Evolutionary conservation across 106 monocot species (phyloP), one percentile per base, ranked within the genome.

Genomic region (Chionographis japonica): DNA sequence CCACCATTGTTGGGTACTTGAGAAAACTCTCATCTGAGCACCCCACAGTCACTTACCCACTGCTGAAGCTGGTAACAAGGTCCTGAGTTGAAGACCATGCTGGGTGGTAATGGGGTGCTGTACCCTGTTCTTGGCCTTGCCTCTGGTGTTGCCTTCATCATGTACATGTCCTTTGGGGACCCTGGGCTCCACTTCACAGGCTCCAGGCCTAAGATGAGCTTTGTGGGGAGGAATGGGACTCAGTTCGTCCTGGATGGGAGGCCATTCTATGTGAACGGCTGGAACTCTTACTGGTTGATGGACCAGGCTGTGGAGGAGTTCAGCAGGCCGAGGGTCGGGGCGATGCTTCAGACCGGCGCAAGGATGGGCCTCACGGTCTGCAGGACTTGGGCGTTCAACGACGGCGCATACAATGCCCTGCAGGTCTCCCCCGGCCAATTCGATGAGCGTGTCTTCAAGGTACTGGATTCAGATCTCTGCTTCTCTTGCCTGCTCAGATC

Each of bases 231-330:
- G 67, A 85, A 82, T 37, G 86, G 80, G 50, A 76, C 79, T 40
- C 86, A 85, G 40, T 83, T 95, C 40, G 6, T 79, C n/a, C 62
- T 89, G 12, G 92, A 88, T 41, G 89, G 86, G 43, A 76, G 58
- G 38, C 68, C 89, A 13, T 86, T 97, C 69, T 97, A 92, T 59
- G 89, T 92, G 42, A 97, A 92, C 54, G 95, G 95, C 3, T 95
- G 95, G 95, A 95, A 95, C 72, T 95, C 95, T 10, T 95, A 86
- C 69, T 95, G 95, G 95, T 40, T 95, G 50, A 95, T 95, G 92
- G 84, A 78, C 67, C 92, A 86, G 41, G 86, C 91, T 2, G 95
- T 82, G 56, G 89, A 92, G 72, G 80, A 78, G n/a, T 51, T 19
- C 52, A 78, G 81, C 73, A 76, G 88, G 71, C 77, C 78, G 3